Base-by-base conservation (phyloP, 306 rosid genomes). In the Quercus variabilis region DNA sequence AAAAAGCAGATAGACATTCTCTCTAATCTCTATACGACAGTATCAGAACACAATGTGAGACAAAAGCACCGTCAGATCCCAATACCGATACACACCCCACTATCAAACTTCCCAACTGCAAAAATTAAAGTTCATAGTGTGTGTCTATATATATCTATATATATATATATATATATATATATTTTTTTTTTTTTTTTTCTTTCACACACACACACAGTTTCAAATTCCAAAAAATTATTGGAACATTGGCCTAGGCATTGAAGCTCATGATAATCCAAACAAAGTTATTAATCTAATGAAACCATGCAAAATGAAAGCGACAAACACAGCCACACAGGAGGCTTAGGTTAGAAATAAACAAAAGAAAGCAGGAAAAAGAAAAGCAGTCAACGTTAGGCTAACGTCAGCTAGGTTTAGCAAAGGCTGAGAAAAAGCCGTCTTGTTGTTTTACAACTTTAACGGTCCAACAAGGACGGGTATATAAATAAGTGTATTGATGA, bases 381-480 rank as follows among this genome's bases (percentile, higher is more conserved):
- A 89, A 81, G 87, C 87, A 81, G 89, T 89, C 89, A 91, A 87
- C 87, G 68, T 71, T 71, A 80, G 74, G 84, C 72, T 74, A 77
- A 90, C 94, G 92, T 92, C 97, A 90, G 88, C 92, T 4, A 73
- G 80, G n/a, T 71, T 21, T 79, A 92, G 87, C 91, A 90, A 90
- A 90, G 85, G 83, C 92, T 87, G 91, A 81, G 89, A 79, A 49
- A 90, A 92, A 88, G 91, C 91, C 94, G 89, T 88, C 90, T 80
- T 92, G 88, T 88, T 86, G 77, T 58, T 77, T 41, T 41, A 41
- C 46, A 71, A 63, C 90, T 90, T 85, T 88, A 90, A 90, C 91
- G 90, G 89, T 87, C 88, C 9, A 80, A 78, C 14, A 78, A 75
- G 73, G 68, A 76, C 20, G 60, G 54, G 23, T 13, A 73, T 73